Percentiles rank a stretch among this genome's conserved stretches.
Conservation (phyloP, 768 basidiomycete species). For the Lactarius hengduanensis region DNA sequence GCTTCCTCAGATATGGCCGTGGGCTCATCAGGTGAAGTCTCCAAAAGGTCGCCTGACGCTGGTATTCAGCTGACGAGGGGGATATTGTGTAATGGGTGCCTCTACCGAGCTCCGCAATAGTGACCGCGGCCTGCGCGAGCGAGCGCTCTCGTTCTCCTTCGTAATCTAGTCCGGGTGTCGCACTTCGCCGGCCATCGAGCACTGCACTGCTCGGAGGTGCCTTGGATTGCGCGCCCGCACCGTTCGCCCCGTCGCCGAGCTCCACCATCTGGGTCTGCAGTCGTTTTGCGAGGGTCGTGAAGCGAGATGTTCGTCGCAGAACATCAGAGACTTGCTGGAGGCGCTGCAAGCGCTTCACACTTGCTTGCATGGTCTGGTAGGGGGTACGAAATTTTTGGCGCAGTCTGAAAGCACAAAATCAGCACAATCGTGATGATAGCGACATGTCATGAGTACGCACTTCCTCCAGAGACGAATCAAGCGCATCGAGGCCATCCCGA, state of each 20-base stretch:
- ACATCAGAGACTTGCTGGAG: conserved; percentile 84
- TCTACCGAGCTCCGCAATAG: conserved; percentile 86
- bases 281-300: conserved; percentile 77
- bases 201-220: conserved; percentile 23
- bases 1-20: neutral
- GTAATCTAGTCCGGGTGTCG: conserved; percentile 37
- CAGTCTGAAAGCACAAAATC: conserved; percentile 48
- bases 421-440: neutral
- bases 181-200: conserved; percentile 21
- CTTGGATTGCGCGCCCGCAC: conserved; percentile 13
- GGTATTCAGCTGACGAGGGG: neutral
- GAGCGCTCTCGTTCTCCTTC: conserved; percentile 84
- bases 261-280: conserved; percentile 85
- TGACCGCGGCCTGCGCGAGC: conserved; percentile 93
- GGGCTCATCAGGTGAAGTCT: conserved; percentile 3
- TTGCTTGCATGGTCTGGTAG: conserved; percentile 67
- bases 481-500: conserved; percentile 65
- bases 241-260: conserved; percentile 38
- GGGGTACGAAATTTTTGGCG: conserved; percentile 84
- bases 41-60: conserved; percentile 26
- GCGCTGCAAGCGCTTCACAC: conserved; percentile 72
- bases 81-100: neutral
- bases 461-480: conserved; percentile 76
- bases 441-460: conserved; percentile 40
- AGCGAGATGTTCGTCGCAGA: conserved; percentile 79